Base-by-base conservation (phyloP, 2,329 filamentous ascomycete genomes). In the Cercospora berteroae region DNA sequence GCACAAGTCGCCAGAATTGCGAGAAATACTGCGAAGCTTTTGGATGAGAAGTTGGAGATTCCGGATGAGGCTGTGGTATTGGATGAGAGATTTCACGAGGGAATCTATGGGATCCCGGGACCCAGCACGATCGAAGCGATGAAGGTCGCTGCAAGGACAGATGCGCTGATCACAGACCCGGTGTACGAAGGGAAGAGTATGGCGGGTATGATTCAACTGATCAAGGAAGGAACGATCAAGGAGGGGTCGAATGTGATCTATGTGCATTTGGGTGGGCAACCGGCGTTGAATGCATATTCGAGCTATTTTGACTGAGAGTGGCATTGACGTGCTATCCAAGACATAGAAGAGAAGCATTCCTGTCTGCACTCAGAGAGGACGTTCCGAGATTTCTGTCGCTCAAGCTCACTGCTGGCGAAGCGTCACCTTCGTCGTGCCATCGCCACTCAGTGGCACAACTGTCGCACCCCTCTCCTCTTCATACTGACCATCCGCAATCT, bases 181-280 rank as follows among this genome's bases (percentile, higher is more conserved):
- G 90, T 92, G 1, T 92, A 92, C 74, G 89, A 91, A 79, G 90
- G 90, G 1, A 92, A 92, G 84, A 90, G 87, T 72, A 79, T 92
- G 77, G 89, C 89, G 4, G 90, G 89, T 0, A 84, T 92, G 88
- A 86, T 91, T 71, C 88, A 89, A 75, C 79, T 91, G 80, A 86
- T 91, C 18, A 84, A 80, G 70, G 86, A 84, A 60, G 88, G 85
- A 0, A 86, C 89, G 76, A 87, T 92, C 66, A 77, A 79, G 3
- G 83, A 83, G 0, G 87, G 87, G n/a, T 76, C 74, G 39, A 90
- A 89, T 73, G 86, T 92, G 33, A 74, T 92, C 67, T 92, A 91
- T 78, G 89, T 89, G 1, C 90, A 92, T 78, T 77, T 91, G 25
- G 90, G 90, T 10, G 90, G 90, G 0, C 89, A 90, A 79, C 76